Base-by-base conservation (phyloP, 805 yeast genomes). In the Cyberlindnera xylosilytica region DNA sequence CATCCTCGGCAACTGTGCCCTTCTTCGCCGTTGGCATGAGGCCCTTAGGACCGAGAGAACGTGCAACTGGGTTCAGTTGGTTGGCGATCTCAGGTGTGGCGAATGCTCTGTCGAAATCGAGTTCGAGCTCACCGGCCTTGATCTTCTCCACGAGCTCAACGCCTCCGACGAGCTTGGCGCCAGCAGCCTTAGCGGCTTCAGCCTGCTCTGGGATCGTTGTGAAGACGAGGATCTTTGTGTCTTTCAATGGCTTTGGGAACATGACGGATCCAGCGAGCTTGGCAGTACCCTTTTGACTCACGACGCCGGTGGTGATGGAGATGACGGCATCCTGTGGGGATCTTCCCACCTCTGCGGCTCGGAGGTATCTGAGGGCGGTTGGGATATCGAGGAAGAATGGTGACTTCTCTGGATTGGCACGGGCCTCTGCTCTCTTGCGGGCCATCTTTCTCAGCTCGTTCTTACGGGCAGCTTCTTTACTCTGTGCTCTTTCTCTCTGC, bases 301-400 rank as follows among this genome's bases (percentile, higher is more conserved):
- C 74, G 23, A 89, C 70, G 15, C 77, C 68, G 15, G 87, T 73
- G 40, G 83, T 77, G 41, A 86, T 63, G 15, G 85, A 70, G 31
- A 91, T 70, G 19, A 90, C 82, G 18, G 91, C 80, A 53, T 81
- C 79, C n/a, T 74, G 66, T 4, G 73, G 68, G 3, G 91, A 79
- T 57, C 85, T 79, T 5, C 99, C 98, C 5, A 89, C 95, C 63
- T 89, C 97, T 5, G 89, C 79, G 0, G 98, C 96, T 49, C 97
- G 73, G 43, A 91, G 60, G 57, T 81, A 89, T 54, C 85, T 74
- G 62, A 88, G 63, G 1, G 97, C 97, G 23, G 68, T 63, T 6
- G 85, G 77, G 7, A 88, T 71, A 38, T 78, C 81, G 84, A 86
- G 79, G 58, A 79, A 83, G 41, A 84, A 68, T 2, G 90, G 90